Base-by-base conservation (phyloP, 2,329 filamentous ascomycete species). In the Microascus cirrosus region DNA sequence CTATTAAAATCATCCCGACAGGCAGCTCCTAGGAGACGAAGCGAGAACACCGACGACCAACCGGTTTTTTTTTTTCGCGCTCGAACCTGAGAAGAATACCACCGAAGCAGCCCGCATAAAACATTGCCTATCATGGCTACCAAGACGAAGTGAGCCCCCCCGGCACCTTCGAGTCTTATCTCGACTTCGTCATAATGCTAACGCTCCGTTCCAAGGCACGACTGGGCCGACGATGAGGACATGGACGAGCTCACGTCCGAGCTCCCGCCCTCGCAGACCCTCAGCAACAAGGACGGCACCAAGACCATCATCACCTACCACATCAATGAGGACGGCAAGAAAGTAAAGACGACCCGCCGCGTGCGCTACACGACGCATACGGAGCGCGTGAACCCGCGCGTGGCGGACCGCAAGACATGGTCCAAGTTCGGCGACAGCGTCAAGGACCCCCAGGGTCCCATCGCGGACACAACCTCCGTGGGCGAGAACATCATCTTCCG, bases 401-500 rank as follows among this genome's bases (percentile, higher is more conserved):
- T 99, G 60, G 94, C 94, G 62, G 92, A 96, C 78, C 90, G 94
- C 70, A 90, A 94, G 77, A 81, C 82, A 68, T 97, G 93, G 93
- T 65, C 80, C 67, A 99, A 99, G 78, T 97, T 99, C 71, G 94
- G 94, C 50, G 77, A 85, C 60, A 92, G 93, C 69, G 90, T 89
- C 71, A 93, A 90, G 74, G 91, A 96, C 74, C 75, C 84, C 61
- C 71, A 82, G 2, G 94, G 94, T 36, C 94, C 94, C 53, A 88
- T 90, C 62, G 79, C 84, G 65, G 91, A 96, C 73, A 97, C 93
- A 60, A 96, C 93, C 58, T 90, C 86, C 48, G 87, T 97, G 50
- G 94, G 90, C 68, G 94, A 99, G 79, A 99, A 99, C 80, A 97
- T 99, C 74, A 85, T 95, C 71, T 97, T 99, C 87, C 82, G 89